phyloP scores from a whole-genome alignment of 768 basidiomycete genomes.

The Piloderma croceum region DNA sequence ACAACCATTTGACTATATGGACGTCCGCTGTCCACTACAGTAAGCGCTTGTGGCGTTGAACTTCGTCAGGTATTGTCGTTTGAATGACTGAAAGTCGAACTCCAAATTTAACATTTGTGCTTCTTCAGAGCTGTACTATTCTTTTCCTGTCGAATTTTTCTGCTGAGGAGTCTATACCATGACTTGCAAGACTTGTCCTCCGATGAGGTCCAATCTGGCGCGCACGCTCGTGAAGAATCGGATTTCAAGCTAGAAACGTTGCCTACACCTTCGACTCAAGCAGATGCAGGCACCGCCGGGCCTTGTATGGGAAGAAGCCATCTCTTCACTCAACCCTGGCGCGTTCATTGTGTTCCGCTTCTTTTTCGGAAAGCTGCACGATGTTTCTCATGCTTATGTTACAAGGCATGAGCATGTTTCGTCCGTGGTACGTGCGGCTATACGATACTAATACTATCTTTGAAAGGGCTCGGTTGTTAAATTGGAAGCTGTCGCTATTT shows the following conservation, averaged over 20 bases:
- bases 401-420: slow-evolving; percentile 56
- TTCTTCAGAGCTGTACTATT: slow-evolving; percentile 50
- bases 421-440: slow-evolving; percentile 53
- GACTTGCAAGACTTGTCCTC: slow-evolving; percentile 48
- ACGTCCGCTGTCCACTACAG: too few species aligned
- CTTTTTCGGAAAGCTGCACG: slow-evolving; percentile 70
- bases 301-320: slow-evolving; percentile 9
- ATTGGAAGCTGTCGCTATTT: slow-evolving; percentile 65
- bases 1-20: too few species aligned
- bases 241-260: slow-evolving; percentile 36
- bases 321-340: slow-evolving; percentile 53
- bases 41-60: too few species aligned
- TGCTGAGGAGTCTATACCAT: slow-evolving; percentile 53
- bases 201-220: too few species aligned
- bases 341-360: slow-evolving; percentile 56
- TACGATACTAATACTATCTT: slow-evolving; percentile 1
- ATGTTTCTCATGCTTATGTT: slow-evolving; percentile 68
- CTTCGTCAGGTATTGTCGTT: too few species aligned
- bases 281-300: too few species aligned
- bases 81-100: too few species aligned
- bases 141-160: slow-evolving; percentile 51
- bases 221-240: slow-evolving; percentile 14
- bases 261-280: slow-evolving; percentile 31
- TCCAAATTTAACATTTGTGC: too few species aligned
- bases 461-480: slow-evolving; percentile 39